phyloP scores from a whole-genome alignment of 495 filamentous ascomycete genomes.

The Aspergillus panamensis region DNA sequence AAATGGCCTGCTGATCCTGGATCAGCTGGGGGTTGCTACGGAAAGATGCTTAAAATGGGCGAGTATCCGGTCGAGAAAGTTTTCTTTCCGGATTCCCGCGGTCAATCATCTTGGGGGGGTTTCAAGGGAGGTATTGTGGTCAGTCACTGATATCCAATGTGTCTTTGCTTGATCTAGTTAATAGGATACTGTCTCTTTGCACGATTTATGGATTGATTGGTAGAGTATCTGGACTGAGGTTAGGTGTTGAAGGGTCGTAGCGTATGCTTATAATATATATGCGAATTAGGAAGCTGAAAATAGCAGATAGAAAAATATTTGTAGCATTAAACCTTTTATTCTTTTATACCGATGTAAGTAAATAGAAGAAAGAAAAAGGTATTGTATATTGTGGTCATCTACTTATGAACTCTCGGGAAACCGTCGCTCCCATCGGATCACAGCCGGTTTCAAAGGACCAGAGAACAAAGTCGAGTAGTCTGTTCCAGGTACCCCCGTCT shows the following conservation, averaged over 20 bases:
- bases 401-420: slow-evolving; percentile 10
- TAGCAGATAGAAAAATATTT: too few species aligned
- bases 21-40: slow-evolving; percentile 35
- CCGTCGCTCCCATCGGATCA: slow-evolving; percentile 65
- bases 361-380: neutral
- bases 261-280: too few species aligned
- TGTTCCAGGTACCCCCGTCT: slow-evolving; percentile 66
- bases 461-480: slow-evolving; percentile 67
- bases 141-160: too few species aligned
- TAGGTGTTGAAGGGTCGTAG: too few species aligned
- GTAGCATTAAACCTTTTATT: too few species aligned
- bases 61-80: slow-evolving; percentile 15
- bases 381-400: too few species aligned
- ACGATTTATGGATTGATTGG: too few species aligned
- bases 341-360: neutral
- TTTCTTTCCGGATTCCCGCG: slow-evolving; percentile 19
- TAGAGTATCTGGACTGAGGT: too few species aligned
- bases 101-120: slow-evolving; percentile 9
- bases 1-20: slow-evolving; percentile 25
- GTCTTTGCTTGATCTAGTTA: too few species aligned
- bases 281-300: too few species aligned
- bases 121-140: slow-evolving; percentile 45
- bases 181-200: too few species aligned
- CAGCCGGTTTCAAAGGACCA: slow-evolving; percentile 60
- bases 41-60: slow-evolving; percentile 4